A percentile compares a stretch with the other conserved stretches of the same genome.
phyloP scores from a whole-genome alignment of 1,139 yeast species.

The Diutina ranongensis region DNA sequence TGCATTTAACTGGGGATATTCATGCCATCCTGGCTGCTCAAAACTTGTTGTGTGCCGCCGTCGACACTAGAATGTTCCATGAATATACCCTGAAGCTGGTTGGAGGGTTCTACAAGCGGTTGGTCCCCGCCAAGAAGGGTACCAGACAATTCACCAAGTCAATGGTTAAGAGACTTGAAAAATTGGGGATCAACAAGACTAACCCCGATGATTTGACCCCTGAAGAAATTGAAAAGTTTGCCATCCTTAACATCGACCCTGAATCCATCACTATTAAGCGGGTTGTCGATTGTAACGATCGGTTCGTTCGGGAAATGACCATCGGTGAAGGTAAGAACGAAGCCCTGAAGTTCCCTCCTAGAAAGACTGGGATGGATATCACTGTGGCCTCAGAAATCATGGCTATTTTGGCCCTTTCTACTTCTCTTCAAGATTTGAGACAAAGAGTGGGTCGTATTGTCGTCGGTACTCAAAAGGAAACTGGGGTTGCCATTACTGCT shows the following conservation, averaged over 20 bases:
- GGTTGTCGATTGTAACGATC: constrained; percentile 92
- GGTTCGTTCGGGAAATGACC: constrained; percentile 85
- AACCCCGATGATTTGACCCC: constrained; percentile 73
- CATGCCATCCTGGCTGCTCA: constrained; percentile 96
- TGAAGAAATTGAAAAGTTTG: constrained; percentile 69
- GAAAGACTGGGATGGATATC: constrained; percentile 92
- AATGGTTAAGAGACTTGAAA: constrained; percentile 67
- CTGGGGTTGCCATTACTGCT: constrained; percentile 87
- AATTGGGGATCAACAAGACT: constrained; percentile 71
- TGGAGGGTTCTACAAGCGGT: constrained; percentile 64
- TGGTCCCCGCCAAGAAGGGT: constrained; percentile 84
- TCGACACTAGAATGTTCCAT: constrained; percentile 96
- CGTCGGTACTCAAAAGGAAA: constrained; percentile 58
- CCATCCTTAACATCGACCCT: constrained; percentile 85
- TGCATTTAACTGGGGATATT: constrained; percentile 97
- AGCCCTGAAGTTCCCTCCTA: constrained; percentile 60
- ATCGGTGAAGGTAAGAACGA: constrained; percentile 93
- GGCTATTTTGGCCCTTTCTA: constrained; percentile 92
- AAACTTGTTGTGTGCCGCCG: constrained; percentile 92
- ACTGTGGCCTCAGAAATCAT: constrained; percentile 96
- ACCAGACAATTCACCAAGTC: constrained; percentile 65
- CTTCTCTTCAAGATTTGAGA: constrained; percentile 76
- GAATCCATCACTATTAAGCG: constrained; percentile 93
- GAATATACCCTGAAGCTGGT: constrained; percentile 89
- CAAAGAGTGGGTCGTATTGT: constrained; percentile 87